Percentiles rank a stretch among this genome's conserved stretches.
phyloP scores from a whole-genome alignment of 2,329 filamentous ascomycete species.

The Cercospora berteroae region DNA sequence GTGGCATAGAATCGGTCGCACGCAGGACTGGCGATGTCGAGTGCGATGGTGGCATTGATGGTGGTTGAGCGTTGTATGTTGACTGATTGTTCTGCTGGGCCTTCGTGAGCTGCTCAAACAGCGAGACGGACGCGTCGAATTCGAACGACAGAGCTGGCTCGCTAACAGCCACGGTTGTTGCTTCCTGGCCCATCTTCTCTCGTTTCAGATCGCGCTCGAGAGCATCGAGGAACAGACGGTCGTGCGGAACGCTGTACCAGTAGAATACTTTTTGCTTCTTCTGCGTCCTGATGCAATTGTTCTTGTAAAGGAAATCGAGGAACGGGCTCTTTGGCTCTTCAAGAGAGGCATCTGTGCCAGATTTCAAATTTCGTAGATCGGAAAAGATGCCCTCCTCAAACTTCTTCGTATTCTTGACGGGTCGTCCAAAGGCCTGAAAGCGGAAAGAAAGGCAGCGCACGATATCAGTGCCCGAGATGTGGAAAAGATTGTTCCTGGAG shows the following conservation, averaged over 20 bases:
- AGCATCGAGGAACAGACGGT: constrained; percentile 94
- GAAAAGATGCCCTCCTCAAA: constrained; percentile 99
- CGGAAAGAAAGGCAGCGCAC: constrained; percentile 96
- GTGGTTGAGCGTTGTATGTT: constrained; percentile 60
- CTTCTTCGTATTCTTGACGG: constrained; percentile 99
- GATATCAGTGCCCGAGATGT: constrained; percentile 98
- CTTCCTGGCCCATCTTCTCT: constrained; percentile 99
- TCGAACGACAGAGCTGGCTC: constrained; percentile 97
- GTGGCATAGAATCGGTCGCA: constrained; percentile 90
- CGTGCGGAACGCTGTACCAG: constrained; percentile 99
- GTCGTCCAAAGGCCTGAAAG: constrained; percentile 96
- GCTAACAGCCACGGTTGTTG: constrained; percentile 92
- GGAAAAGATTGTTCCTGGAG: constrained; percentile 90
- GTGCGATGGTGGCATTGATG: constrained; percentile 63
- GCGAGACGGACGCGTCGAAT: constrained; percentile 97
- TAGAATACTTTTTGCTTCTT: constrained; percentile 99
- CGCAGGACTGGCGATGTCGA: constrained; percentile 85
- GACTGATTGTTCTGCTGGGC: constrained; percentile 98
- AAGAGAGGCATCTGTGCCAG: constrained; percentile 93
- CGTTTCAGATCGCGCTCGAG: constrained; percentile 96
- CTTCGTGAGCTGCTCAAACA: constrained; percentile 99
- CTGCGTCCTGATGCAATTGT: constrained; percentile 99
- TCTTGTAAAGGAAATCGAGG: constrained; percentile 99
- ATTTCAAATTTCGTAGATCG: constrained; percentile 95
- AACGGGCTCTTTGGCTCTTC: constrained; percentile 99